These are phyloP conservation scores for Quercus mongolica DNA, from an alignment of 306 rosid species.

Conservation along the genomic window DNA sequence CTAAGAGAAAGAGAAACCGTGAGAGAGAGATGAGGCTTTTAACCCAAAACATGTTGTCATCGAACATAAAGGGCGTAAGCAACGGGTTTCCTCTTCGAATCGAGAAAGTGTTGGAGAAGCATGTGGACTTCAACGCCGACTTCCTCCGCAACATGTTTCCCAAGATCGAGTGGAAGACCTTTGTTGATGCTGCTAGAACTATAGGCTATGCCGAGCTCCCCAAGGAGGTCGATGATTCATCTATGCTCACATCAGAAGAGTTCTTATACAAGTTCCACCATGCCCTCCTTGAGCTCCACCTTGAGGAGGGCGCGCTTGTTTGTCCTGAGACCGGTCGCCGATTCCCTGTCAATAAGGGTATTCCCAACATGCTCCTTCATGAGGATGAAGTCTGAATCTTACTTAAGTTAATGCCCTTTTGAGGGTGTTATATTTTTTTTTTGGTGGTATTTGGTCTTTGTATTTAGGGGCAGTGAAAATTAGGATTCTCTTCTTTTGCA, in stretches of 20 bases:
- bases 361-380: slow-evolving; percentile 91
- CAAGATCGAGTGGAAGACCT: slow-evolving; percentile 80
- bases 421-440: no score
- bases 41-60: slow-evolving; percentile 88
- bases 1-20: no score
- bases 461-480: no score
- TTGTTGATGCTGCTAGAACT: slow-evolving; percentile 47
- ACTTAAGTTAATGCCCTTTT: no score
- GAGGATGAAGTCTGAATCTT: slow-evolving; percentile 77
- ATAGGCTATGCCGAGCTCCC: slow-evolving; percentile 79
- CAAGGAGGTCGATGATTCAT: slow-evolving; percentile 51
- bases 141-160: slow-evolving; percentile 69
- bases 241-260: slow-evolving; percentile 66
- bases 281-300: slow-evolving; percentile 87
- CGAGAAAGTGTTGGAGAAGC: slow-evolving; percentile 68
- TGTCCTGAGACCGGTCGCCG: slow-evolving; percentile 77
- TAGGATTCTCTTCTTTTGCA: no score
- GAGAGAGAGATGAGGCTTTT: slow-evolving; percentile 56
- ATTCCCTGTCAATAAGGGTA: slow-evolving; percentile 74
- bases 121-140: slow-evolving; percentile 53
- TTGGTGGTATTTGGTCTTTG: no score
- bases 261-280: slow-evolving; percentile 78
- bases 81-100: slow-evolving; percentile 76
- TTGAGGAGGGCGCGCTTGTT: slow-evolving; percentile 81
- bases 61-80: slow-evolving; percentile 74